Percentiles rank a stretch among this genome's conserved stretches.
phyloP scores from a whole-genome alignment of 2,329 filamentous ascomycete species.

The Fonsecaea pugnacius region DNA sequence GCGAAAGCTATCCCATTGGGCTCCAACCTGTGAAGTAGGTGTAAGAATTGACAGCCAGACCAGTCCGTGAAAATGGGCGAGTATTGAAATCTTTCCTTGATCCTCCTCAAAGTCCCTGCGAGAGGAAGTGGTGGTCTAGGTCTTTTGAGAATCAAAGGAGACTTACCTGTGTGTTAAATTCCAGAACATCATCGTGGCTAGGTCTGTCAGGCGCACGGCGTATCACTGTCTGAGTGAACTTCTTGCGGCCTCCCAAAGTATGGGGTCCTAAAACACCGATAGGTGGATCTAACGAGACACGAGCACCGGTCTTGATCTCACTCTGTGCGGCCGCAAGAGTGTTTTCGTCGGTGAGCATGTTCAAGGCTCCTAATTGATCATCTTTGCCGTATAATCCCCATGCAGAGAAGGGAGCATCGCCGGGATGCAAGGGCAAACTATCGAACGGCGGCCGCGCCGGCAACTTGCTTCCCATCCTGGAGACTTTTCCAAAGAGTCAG shows the following conservation, averaged over 20 bases:
- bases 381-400: constrained; percentile 59
- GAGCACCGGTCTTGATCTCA: constrained; percentile 48
- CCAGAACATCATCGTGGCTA: constrained; percentile 33
- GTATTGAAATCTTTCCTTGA: too few species aligned
- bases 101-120: too few species aligned
- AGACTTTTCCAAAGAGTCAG: too few species aligned
- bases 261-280: constrained; percentile 33
- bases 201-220: neutral
- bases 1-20: constrained; percentile 35
- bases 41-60: too few species aligned
- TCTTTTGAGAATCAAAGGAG: too few species aligned
- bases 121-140: too few species aligned
- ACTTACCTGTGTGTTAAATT: constrained; percentile 32
- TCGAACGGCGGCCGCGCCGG: constrained; percentile 13
- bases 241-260: constrained; percentile 26
- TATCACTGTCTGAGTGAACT: constrained; percentile 12
- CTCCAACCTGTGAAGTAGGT: too few species aligned
- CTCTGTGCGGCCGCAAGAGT: constrained; percentile 45
- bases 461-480: too few species aligned
- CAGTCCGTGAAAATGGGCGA: too few species aligned
- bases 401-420: constrained; percentile 48
- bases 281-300: constrained; percentile 38
- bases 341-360: constrained; percentile 56
- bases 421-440: constrained; percentile 55
- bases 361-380: constrained; percentile 59